These are phyloP conservation scores for Pyrenochaeta sp. DNA, from an alignment of 2,329 filamentous ascomycete species.

Conservation along the genomic window DNA sequence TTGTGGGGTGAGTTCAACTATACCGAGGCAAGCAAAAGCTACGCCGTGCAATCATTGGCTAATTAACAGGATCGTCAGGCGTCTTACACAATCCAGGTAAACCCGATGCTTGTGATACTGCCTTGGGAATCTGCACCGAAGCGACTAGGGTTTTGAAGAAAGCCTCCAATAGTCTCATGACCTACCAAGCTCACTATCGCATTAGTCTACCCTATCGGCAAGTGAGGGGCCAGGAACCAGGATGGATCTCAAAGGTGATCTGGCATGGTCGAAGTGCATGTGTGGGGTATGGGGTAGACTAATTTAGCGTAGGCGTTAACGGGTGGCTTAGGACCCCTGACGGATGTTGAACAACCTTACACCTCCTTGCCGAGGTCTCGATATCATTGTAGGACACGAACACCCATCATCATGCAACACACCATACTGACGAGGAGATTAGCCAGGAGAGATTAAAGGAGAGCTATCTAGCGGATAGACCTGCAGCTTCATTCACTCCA, in stretches of 20 bases:
- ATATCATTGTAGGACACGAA: slow-evolving; percentile 2
- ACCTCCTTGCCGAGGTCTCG: slow-evolving; percentile 2
- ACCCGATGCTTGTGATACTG: background rate
- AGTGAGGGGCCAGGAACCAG: background rate
- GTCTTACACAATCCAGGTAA: background rate
- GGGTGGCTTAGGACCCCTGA: slow-evolving; percentile 1
- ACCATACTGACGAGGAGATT: background rate
- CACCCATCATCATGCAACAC: background rate
- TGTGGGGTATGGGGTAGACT: background rate
- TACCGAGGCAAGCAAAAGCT: background rate
- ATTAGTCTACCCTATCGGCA: background rate
- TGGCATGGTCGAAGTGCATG: background rate
- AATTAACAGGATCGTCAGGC: background rate
- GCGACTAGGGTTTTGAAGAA: background rate
- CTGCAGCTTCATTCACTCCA: background rate
- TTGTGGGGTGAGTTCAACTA: background rate
- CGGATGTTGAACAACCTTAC: slow-evolving; percentile 3
- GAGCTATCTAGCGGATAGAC: background rate
- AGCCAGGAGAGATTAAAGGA: background rate
- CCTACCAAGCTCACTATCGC: background rate
- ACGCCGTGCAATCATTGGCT: background rate
- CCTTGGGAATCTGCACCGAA: background rate
- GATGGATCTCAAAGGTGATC: background rate
- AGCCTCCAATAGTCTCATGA: background rate
- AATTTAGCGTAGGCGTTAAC: background rate